Base-by-base conservation (phyloP, 441 rosid genomes). In the Dalechampia spathulata region DNA sequence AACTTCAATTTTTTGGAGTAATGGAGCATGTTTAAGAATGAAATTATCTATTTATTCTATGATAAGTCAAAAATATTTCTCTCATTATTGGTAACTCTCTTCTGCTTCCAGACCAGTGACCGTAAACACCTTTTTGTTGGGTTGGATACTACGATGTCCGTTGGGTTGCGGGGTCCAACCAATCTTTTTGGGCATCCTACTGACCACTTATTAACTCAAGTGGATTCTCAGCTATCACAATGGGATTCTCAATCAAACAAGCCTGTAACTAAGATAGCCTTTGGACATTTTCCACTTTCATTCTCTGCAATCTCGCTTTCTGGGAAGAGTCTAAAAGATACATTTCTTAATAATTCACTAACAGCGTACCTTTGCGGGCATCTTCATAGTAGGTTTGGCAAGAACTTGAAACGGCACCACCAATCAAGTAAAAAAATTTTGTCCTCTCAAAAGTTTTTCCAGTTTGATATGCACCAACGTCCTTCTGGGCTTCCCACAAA, bases 151-250 rank as follows among this genome's bases (percentile, higher is more conserved):
- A 78, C 96, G 8, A 74, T 67, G 83, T 55, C 78, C 38, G 72
- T 83, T 60, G 96, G 99, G 28, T 53, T 86, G 59, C 83, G 99
- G 22, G 92, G 99, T 25, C 96, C 96, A 13, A 92, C 96, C 25
- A 88, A 88, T 78, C 86, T 92, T 56, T 84, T 88, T 57, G 96
- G 96, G 12, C 99, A 88, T 70, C 99, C 96, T 56, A 78, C 94
- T 12, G 94, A 86, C 52, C 72, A 86, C 50, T 72, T 92, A 52
- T 71, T 92, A 62, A 64, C 65, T 39, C 73, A 78, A 57, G 61
- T 88, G 4, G 92, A 80, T 72, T 67, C 70, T 3, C 77, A 81
- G 43, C 76, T 92, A 25, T 86, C 96, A 6, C 90, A 81, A 61
- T 86, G 95, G 96, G 82, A 86, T 61, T 65, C 78, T 54, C 74